A percentile compares a stretch with the other conserved stretches of the same genome.
Conservation (phyloP, 768 basidiomycete species). For the Pleurotus salmoneostramineus region DNA sequence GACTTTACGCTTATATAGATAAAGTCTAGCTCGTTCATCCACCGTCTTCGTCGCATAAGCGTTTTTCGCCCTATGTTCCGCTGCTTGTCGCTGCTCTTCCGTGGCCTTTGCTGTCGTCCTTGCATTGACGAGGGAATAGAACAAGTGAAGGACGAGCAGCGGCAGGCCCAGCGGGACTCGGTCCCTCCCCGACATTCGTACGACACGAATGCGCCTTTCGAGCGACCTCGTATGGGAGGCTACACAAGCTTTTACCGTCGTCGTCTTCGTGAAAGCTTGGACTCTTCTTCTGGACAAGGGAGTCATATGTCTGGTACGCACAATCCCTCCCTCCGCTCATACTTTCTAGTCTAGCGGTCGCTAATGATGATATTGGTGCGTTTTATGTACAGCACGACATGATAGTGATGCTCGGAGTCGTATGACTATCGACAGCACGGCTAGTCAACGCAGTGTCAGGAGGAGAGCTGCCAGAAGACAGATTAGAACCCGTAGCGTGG, state of each 20-base stretch:
- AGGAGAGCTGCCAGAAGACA: background rate
- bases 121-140: background rate
- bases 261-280: background rate
- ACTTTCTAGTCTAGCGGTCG: no score
- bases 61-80: background rate
- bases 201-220: background rate
- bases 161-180: background rate
- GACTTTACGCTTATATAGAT: no score
- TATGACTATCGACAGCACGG: background rate
- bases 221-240: background rate
- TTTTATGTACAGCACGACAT: background rate
- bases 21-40: no score
- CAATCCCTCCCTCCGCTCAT: no score
- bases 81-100: background rate
- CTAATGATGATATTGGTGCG: no score
- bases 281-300: no score
- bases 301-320: no score
- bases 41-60: no score
- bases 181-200: background rate
- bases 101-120: background rate
- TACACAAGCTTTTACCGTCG: background rate
- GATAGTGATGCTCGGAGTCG: background rate
- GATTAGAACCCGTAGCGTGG: background rate
- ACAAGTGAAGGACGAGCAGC: background rate
- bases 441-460: background rate